Evolutionary conservation across 768 basidiomycete genomes (phyloP), one percentile per base, ranked within the genome.

Genomic region (Calvatia gigantea): DNA sequence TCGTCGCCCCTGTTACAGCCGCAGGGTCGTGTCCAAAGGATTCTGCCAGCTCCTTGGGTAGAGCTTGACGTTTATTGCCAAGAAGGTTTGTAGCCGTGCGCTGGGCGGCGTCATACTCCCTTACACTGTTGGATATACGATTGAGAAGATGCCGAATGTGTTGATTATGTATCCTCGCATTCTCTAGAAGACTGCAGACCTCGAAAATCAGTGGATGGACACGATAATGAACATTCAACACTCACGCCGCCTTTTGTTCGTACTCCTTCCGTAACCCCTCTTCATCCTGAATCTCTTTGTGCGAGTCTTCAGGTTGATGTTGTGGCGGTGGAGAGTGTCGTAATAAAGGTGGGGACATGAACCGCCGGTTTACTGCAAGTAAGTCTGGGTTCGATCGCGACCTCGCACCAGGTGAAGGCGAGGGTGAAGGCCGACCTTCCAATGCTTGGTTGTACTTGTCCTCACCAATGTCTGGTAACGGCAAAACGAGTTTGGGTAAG

Each of bases 1-100:
- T 79, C 0, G 89, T 88, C 5, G 78, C 70, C 15, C 86, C 79
- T 2, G 83, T 87, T 17, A 90, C 83, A n/a, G 85, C 83, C 2
- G 87, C 82, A 45, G 89, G 89, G 65, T 92, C 89, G 57, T 88
- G 87, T 33, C 78, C 81, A 62, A 90, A 83, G 2, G 88, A 85
- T 46, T 91, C 89, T 33, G 89, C 68, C 6, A 91, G 74, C 19
- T 89, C 86, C 60, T 74, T 73, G 6, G 89, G 84, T 37, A 91
- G 72, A 35, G 72, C 70, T 14, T 64, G 70, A 60, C 82, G 73
- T 6, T 73, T 66, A 27, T 80, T 66, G 14, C 77, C 82, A 21
- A 85, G 71, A 3, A 75, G 66, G 21, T 72, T 72, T 56, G 78
- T 73, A 37, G 86, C 70, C 29, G 73, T 72, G n/a, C 75, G 69